These are phyloP conservation scores for Cercospora brassicicola DNA, from an alignment of 2,329 filamentous ascomycete species.

Conservation along the genomic window DNA sequence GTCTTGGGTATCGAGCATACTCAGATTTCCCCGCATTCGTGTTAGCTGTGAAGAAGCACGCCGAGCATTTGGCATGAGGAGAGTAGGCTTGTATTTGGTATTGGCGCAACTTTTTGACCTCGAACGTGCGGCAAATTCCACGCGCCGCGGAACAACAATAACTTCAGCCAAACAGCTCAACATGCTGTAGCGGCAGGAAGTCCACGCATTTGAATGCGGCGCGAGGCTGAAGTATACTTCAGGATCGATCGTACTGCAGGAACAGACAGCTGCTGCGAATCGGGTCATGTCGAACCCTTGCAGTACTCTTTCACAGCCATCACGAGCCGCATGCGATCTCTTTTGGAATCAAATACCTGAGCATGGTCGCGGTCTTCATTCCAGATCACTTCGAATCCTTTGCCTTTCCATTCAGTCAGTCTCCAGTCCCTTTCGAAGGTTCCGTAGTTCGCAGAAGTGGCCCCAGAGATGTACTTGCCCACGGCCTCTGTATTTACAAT, in stretches of 20 bases:
- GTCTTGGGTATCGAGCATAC: background rate
- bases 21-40: background rate
- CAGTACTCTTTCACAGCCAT: constrained; percentile 18
- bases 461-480: constrained; percentile 54
- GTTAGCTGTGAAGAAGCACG: background rate
- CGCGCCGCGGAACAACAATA: background rate
- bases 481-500: constrained; percentile 64
- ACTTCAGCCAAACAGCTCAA: background rate
- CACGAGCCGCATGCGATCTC: constrained; percentile 15
- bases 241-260: background rate
- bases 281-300: background rate
- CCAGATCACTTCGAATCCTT: constrained; percentile 60
- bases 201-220: background rate
- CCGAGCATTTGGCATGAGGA: background rate
- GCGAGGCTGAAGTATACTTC: background rate
- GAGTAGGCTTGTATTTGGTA: background rate
- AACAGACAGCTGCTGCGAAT: background rate
- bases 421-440: constrained; percentile 37
- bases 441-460: constrained; percentile 14
- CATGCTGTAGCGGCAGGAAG: background rate
- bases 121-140: background rate
- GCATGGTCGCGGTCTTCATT: constrained; percentile 64
- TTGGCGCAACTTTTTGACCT: background rate
- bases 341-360: constrained; percentile 56
- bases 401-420: constrained; percentile 36